Base-by-base conservation (phyloP, 2,329 filamentous ascomycete genomes). In the Chaetomiaceae sp. region DNA sequence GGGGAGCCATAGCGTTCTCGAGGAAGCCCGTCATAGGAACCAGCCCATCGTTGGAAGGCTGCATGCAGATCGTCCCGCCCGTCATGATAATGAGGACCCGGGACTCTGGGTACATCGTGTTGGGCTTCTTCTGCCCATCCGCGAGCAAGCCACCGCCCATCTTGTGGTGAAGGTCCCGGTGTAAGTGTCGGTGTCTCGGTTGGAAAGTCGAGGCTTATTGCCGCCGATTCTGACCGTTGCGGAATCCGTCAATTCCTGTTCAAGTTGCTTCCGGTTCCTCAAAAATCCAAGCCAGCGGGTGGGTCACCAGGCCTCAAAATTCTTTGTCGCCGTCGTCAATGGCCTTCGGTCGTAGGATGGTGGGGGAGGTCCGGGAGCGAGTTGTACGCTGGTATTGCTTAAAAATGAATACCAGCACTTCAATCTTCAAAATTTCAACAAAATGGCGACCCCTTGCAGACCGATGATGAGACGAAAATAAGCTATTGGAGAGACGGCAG, bases 61-160 rank as follows among this genome's bases (percentile, higher is more conserved):
- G 84, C 91, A 96, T 96, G 72, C 90, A 96, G 64, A 96, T 96
- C 6, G 87, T 91, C 40, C 87, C 88, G 56, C 89, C 91, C 12
- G 91, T 96, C 75, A 95, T 92, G 70, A 96, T 89, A 64, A 96
- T 87, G 60, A 96, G 77, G 12, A 96, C 88, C 54, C 88, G 80
- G 22, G 89, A 89, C 69, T 95, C 89, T 11, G 86, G 87, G 50
- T 57, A 60, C 55, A 49, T 54, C 37, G 56, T 15, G 31, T 57
- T 44, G 33, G 59, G 47, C 4, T 40, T 54, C 11, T 54, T 54
- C 11, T 54, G 55, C 44, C 58, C 50, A 40, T 63, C 60, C 47
- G 57, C 51, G 51, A 62, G 54, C 6, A 55, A 36, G 9, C 53
- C 37, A 8, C 52, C 59, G 14, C 61, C 59, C 63, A 63, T 63